A percentile compares a stretch with the other conserved stretches of the same genome.
These are phyloP conservation scores for Ganoderma lingzhi DNA, from an alignment of 1,284 basidiomycete genomes.

Conservation along the genomic window DNA sequence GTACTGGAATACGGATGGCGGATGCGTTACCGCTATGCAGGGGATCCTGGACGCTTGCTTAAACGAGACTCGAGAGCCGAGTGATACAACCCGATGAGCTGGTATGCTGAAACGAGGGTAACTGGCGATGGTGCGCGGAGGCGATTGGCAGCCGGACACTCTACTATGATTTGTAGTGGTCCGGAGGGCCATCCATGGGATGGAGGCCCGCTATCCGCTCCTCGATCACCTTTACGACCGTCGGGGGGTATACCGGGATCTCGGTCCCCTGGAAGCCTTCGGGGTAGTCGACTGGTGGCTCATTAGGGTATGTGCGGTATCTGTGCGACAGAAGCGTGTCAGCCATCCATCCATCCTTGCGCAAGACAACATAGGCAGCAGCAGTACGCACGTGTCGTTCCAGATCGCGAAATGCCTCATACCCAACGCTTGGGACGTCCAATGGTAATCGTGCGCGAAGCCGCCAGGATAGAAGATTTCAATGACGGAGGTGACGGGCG, in stretches of 20 bases:
- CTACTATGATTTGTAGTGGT: neutral
- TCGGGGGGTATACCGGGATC: conserved; percentile 74
- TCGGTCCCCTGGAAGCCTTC: conserved; percentile 77
- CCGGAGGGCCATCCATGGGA: conserved; percentile 9
- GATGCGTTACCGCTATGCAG: neutral
- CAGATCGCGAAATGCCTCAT: conserved; percentile 82
- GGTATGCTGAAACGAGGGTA: neutral
- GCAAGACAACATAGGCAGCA: neutral
- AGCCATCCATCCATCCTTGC: conserved; percentile 2
- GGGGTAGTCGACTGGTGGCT: conserved; percentile 68
- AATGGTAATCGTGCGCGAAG: conserved; percentile 85
- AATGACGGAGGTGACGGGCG: conserved; percentile 72
- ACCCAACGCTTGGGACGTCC: conserved; percentile 74
- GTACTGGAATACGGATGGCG: neutral
- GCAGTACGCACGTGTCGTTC: conserved; percentile 69
- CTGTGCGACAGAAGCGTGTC: conserved; percentile 31
- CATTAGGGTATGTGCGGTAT: conserved; percentile 59
- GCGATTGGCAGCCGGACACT: too few species aligned
- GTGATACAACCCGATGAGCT: conserved; percentile 3
- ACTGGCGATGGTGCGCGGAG: neutral
- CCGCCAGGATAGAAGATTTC: conserved; percentile 84
- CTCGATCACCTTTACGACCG: conserved; percentile 64
- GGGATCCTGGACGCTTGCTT: neutral
- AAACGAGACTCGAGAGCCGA: neutral
- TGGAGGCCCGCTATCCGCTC: conserved; percentile 55